Conservation (phyloP, 441 rosid genomes). For the Gossypium davidsonii region DNA sequence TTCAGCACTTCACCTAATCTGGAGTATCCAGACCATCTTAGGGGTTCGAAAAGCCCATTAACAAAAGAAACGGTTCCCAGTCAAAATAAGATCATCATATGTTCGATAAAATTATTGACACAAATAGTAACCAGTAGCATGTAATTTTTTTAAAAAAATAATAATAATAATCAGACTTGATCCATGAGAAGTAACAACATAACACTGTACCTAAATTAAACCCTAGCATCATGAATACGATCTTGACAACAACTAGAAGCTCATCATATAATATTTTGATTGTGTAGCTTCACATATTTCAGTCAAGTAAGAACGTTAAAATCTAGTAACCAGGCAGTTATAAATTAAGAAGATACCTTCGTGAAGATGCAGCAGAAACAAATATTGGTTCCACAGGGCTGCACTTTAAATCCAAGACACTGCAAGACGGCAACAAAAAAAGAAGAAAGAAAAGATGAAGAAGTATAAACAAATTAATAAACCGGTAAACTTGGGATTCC, state of each 20-base stretch:
- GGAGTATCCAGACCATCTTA: neutral
- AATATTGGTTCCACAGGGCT: conserved; percentile 73
- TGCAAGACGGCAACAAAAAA: conserved; percentile 18
- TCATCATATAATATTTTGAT: neutral
- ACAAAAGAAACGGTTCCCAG: neutral
- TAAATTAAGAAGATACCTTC: conserved; percentile 28
- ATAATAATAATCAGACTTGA: neutral
- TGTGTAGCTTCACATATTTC: neutral
- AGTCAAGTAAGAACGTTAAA: neutral
- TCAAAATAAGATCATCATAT: neutral
- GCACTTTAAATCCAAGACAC: conserved; percentile 66
- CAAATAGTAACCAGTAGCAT: neutral
- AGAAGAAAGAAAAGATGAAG: neutral
- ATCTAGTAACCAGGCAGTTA: neutral
- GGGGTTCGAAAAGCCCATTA: neutral
- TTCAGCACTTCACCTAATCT: neutral
- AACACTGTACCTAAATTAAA: neutral
- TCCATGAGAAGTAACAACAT: neutral
- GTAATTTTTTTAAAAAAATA: neutral
- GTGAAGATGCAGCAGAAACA: conserved; percentile 69
- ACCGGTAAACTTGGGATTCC: neutral
- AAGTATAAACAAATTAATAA: conserved; percentile 7
- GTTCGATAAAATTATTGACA: neutral
- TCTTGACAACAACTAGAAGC: neutral
- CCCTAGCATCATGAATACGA: neutral